Evolutionary conservation across 2,329 filamentous ascomycete species (phyloP).

Genomic region (Pyricularia grisea): DNA sequence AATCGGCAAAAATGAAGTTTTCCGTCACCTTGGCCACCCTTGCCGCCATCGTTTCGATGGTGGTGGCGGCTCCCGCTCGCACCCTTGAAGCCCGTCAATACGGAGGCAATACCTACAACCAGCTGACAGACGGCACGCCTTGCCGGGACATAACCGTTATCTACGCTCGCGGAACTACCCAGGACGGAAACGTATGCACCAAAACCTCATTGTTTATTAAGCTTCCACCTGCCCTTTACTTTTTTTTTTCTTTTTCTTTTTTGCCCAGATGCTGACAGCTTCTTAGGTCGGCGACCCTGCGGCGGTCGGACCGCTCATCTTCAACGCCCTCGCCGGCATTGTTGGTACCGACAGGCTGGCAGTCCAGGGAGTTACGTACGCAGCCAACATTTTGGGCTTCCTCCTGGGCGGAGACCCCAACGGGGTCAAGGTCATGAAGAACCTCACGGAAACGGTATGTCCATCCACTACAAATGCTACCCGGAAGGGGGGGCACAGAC

Average conservation of each 20-base stretch:
- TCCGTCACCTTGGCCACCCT: not conserved
- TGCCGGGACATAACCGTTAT: slow-evolving; percentile 3
- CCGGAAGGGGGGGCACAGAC: too few species aligned
- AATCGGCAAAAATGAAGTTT: not conserved
- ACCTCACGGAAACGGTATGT: slow-evolving; percentile 2
- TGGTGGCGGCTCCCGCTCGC: not conserved
- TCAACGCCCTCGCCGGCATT: not conserved
- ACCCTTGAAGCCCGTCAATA: not conserved
- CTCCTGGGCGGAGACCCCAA: slow-evolving; percentile 3
- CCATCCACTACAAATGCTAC: not conserved
- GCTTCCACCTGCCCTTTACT: too few species aligned
- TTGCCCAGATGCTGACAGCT: not conserved
- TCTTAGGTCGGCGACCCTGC: not conserved
- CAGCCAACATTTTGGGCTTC: not conserved
- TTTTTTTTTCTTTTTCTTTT: not conserved
- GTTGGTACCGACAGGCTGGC: not conserved
- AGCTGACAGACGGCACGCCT: not conserved
- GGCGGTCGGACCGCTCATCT: not conserved
- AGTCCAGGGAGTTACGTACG: not conserved
- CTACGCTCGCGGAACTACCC: slow-evolving; percentile 1
- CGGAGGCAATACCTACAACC: not conserved
- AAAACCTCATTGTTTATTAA: too few species aligned
- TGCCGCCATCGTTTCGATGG: not conserved
- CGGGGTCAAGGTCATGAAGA: slow-evolving; percentile 14
- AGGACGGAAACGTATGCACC: not conserved